These are phyloP conservation scores for Helicostylum pulchrum DNA, from an alignment of 192 early-diverging fungal genomes.

Conservation along the genomic window DNA sequence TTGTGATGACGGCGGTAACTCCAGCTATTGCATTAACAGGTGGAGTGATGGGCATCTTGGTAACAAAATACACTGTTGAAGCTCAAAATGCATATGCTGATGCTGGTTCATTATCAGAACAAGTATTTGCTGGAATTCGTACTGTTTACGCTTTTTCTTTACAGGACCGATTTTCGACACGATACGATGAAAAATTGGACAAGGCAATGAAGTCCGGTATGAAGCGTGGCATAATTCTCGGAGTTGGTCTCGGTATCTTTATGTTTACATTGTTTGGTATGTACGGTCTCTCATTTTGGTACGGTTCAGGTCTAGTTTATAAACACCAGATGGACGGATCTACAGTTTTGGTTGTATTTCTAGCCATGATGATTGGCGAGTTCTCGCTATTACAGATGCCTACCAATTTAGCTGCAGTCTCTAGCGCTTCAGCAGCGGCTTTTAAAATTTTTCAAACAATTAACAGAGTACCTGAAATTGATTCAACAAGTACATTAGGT, in stretches of 20 bases:
- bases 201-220: conserved; percentile 62
- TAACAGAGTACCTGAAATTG: conserved; percentile 62
- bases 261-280: conserved; percentile 68
- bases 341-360: conserved; percentile 77
- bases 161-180: conserved; percentile 60
- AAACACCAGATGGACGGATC: conserved; percentile 39
- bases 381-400: conserved; percentile 64
- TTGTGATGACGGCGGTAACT: conserved; percentile 73
- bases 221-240: conserved; percentile 56
- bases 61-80: conserved; percentile 41
- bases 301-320: conserved; percentile 60
- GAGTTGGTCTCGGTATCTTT: conserved; percentile 67
- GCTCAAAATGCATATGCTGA: conserved; percentile 68
- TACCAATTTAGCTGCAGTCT: conserved; percentile 68
- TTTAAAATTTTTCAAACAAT: conserved; percentile 75
- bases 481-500: conserved; percentile 52
- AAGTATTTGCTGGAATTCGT: conserved; percentile 75
- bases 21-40: conserved; percentile 57
- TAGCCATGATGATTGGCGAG: conserved; percentile 75
- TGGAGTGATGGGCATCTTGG: conserved; percentile 32
- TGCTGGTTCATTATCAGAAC: conserved; percentile 81
- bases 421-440: conserved; percentile 76
- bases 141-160: conserved; percentile 84
- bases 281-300: conserved; percentile 82
- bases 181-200: conserved; percentile 59